Evolutionary conservation across 495 filamentous ascomycete genomes (phyloP), one percentile per base, ranked within the genome.

Genomic region (Daldinia vernicosa): DNA sequence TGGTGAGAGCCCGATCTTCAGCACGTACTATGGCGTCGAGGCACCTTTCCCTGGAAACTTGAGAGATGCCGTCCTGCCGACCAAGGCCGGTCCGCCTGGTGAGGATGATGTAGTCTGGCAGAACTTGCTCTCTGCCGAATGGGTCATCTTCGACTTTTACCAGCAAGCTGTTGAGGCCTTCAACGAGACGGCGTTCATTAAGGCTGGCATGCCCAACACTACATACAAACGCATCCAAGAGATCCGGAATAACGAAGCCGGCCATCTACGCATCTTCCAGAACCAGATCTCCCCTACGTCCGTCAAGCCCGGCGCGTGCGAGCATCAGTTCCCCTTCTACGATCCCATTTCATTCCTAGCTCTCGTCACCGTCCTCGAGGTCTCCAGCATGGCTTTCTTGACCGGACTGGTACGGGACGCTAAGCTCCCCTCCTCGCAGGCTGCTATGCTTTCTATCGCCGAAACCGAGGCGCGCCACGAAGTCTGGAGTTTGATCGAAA

Each of bases 231-330:
- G 84, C 14, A 81, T 88, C 66, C 72, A 77, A 53, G 83, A 88
- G 64, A 86, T 88, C 55, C 82, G 85, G 52, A 81, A 87, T 75
- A 88, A 87, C 68, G 85, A 87, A 72, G 85, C 85, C 43, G 85
- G 85, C 35, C 85, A 88, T 62, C 71, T 85, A 26, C 84, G 84
- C 65, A 81, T 88, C 74, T 88, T 88, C 77, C 83, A 85, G 62
- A 81, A 83, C 70, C 71, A 80, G 37, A 88, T 87, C 63, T 85
- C 85, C 0, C 74, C 79, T 19, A 81, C 79, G 17, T 87, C 85
- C 0, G 62, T 85, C 32, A 87, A 86, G 69, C 85, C 85, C 1
- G 85, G 84, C 2, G 77, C 79, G 0, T 87, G 85, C 80, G 76
- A 81, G 30, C 84, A 87, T 70, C 43, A 63, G 8, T 87, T 80